phyloP scores from a whole-genome alignment of 768 basidiomycete genomes.

The Crassisporium funariophilum region DNA sequence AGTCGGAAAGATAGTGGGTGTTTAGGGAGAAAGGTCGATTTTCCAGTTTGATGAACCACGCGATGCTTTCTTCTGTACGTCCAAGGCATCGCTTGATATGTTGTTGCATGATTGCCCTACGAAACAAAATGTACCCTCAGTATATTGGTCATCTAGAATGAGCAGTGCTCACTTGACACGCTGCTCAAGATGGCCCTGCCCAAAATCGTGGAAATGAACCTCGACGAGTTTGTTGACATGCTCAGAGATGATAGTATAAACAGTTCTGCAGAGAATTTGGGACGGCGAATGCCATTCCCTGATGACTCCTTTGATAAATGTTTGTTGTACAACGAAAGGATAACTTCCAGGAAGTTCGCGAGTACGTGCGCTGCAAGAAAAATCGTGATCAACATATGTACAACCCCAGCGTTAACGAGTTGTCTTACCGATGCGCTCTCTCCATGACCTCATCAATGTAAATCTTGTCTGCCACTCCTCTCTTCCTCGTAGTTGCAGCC shows the following conservation, averaged over 20 bases:
- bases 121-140: not conserved
- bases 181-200: conserved; percentile 53
- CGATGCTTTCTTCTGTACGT: conserved; percentile 40
- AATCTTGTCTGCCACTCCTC: conserved; percentile 25
- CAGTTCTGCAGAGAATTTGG: conserved; percentile 40
- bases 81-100: conserved; percentile 48
- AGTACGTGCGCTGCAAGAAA: conserved; percentile 55
- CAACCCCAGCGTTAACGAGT: not conserved
- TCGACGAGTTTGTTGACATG: conserved; percentile 46
- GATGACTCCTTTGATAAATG: conserved; percentile 48
- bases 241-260: conserved; percentile 37
- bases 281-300: conserved; percentile 53
- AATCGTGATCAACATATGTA: not conserved
- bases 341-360: conserved; percentile 71
- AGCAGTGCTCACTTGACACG: conserved; percentile 41
- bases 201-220: conserved; percentile 52
- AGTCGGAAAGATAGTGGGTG: conserved; percentile 51
- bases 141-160: not conserved
- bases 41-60: conserved; percentile 55
- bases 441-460: conserved; percentile 56
- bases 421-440: conserved; percentile 47
- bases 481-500: conserved; percentile 4
- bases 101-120: conserved; percentile 39
- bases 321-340: conserved; percentile 60
- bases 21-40: conserved; percentile 53